Evolutionary conservation across 345 rosid species (phyloP).

Genomic region (Melastoma malabathricum): DNA sequence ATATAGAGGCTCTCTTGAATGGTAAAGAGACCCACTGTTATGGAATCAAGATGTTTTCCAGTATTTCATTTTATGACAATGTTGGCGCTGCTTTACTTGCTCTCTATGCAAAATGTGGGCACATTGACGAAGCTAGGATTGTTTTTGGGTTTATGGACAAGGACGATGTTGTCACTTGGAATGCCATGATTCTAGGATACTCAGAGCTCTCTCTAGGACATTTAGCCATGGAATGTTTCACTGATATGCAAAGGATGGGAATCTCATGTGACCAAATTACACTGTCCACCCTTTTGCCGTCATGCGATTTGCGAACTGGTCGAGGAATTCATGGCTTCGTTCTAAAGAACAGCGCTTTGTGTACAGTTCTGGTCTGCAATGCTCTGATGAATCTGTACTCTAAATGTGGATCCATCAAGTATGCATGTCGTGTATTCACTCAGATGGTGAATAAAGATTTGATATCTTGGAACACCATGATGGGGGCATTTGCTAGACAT

Average conservation of each 20-base stretch:
- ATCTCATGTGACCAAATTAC: slow-evolving; percentile 19
- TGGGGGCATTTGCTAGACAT: slow-evolving; percentile 25
- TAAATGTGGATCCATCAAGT: slow-evolving; percentile 17
- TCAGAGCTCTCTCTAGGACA: slow-evolving; percentile 14
- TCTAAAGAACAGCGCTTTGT: slow-evolving; percentile 8
- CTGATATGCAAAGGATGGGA: slow-evolving; percentile 16
- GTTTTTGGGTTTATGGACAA: slow-evolving; percentile 27
- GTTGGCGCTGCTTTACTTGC: slow-evolving; percentile 25
- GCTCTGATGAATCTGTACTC: slow-evolving; percentile 33
- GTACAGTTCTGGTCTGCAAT: slow-evolving; percentile 17
- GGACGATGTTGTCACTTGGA: slow-evolving; percentile 25
- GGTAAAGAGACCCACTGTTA: slow-evolving; percentile 24
- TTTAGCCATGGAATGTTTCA: slow-evolving; percentile 19
- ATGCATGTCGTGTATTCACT: slow-evolving; percentile 15
- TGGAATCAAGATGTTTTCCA: slow-evolving; percentile 17
- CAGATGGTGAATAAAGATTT: slow-evolving; percentile 16
- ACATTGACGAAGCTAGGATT: slow-evolving; percentile 12
- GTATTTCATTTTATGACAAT: slow-evolving; percentile 13
- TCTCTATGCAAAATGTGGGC: slow-evolving; percentile 20
- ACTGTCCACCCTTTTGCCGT: slow-evolving; percentile 21
- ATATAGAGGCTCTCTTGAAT: slow-evolving; percentile 11
- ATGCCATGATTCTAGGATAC: slow-evolving; percentile 27
- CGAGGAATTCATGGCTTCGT: slow-evolving; percentile 21
- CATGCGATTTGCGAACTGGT: slow-evolving; percentile 20
- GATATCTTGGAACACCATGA: slow-evolving; percentile 35